Percentiles rank a stretch among this genome's conserved stretches.
Conservation (phyloP, 208 protist genomes). For the Trichomonas vaginalis region DNA sequence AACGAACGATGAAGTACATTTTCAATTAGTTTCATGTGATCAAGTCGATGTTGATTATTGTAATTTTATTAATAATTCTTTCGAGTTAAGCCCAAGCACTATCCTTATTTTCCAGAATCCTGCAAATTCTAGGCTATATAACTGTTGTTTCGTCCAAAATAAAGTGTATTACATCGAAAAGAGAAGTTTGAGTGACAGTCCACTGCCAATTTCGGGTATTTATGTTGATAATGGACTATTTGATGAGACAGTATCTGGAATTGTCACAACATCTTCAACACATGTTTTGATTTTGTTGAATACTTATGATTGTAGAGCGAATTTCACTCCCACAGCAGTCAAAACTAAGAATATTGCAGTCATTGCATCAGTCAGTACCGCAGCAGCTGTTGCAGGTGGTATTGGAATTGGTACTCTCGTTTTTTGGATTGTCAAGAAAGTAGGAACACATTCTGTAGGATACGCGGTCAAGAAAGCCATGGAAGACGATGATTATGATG, state of each 20-base stretch:
- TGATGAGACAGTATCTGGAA: background rate
- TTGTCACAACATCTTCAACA: background rate
- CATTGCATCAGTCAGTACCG: background rate
- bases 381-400: background rate
- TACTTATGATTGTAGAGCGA: background rate
- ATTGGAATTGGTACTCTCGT: background rate
- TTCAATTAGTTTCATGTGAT: background rate
- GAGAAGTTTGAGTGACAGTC: background rate
- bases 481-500: background rate
- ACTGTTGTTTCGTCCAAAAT: background rate
- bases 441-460: background rate
- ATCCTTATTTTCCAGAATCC: background rate
- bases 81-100: background rate
- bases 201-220: background rate
- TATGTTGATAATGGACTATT: background rate
- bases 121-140: background rate
- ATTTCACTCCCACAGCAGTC: background rate
- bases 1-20: background rate
- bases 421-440: background rate
- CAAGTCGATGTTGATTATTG: background rate
- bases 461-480: background rate
- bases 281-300: background rate
- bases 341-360: background rate
- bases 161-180: background rate
- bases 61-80: background rate